Percentiles rank a stretch among this genome's conserved stretches.
Evolutionary conservation across 306 rosid genomes (phyloP).

Genomic region (Sechiopsis laciniata): DNA sequence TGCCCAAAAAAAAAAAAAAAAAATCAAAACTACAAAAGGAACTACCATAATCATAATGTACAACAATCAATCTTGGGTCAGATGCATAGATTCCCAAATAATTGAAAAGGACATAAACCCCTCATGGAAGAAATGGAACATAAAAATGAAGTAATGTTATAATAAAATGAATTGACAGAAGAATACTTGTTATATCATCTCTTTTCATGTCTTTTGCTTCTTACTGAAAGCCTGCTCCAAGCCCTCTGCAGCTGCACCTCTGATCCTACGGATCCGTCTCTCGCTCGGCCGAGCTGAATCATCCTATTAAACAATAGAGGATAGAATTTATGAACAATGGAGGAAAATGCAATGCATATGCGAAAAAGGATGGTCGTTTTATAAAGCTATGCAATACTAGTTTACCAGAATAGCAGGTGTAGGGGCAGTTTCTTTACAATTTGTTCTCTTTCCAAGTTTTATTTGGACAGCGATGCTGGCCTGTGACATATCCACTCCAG

Average conservation of each 20-base stretch:
- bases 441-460: constrained; percentile 69
- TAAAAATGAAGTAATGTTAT: constrained; percentile 15
- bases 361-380: not conserved
- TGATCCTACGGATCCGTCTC: not conserved
- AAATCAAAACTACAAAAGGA: not conserved
- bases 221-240: constrained; percentile 11
- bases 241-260: constrained; percentile 8
- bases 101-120: constrained; percentile 4
- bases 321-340: too few relatives aligned
- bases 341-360: not conserved
- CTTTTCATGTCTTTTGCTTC: constrained; percentile 18
- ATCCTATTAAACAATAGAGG: not conserved
- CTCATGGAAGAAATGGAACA: constrained; percentile 2
- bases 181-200: constrained; percentile 7
- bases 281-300: constrained; percentile 11
- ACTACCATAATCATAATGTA: constrained; percentile 19
- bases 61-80: constrained; percentile 13
- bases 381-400: not conserved
- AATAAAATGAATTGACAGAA: constrained; percentile 1
- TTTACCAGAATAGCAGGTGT: constrained; percentile 44
- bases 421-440: constrained; percentile 32
- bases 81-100: constrained; percentile 10
- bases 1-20: not conserved
- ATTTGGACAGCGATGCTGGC: constrained; percentile 89
- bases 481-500: constrained; percentile 96